phyloP scores from a whole-genome alignment of 2,329 filamentous ascomycete genomes.

The Sporothrix sp. region DNA sequence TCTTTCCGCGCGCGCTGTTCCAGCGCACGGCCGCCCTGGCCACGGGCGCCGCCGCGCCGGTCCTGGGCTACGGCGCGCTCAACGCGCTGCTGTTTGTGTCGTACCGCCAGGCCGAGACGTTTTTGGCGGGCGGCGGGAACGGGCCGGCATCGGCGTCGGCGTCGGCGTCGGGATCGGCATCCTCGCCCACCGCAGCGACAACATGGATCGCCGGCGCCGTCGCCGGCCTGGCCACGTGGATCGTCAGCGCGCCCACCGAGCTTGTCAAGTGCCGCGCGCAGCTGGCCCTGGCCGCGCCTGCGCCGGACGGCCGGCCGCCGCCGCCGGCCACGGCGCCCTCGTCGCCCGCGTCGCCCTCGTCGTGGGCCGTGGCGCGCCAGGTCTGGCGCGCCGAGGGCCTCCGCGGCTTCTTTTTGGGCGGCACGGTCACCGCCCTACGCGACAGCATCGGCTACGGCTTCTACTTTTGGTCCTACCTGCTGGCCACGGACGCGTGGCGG shows the following conservation, averaged over 20 bases:
- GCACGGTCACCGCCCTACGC: conserved; percentile 67
- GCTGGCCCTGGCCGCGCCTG: conserved; percentile 31
- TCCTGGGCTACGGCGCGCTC: conserved; percentile 80
- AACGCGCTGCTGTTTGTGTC: conserved; percentile 85
- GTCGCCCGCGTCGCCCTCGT: conserved; percentile 31
- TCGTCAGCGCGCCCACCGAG: conserved; percentile 81
- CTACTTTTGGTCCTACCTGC: conserved; percentile 90
- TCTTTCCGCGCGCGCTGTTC: neutral
- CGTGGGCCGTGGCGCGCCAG: conserved; percentile 53
- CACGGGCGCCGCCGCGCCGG: conserved; percentile 69
- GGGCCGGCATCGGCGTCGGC: neutral
- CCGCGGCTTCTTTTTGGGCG: conserved; percentile 70
- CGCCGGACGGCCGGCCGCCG: conserved; percentile 6
- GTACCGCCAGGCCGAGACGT: conserved; percentile 72
- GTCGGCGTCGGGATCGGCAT: neutral
- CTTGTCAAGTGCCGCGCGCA: conserved; percentile 85
- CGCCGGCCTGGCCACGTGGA: conserved; percentile 76
- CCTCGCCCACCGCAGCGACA: conserved; percentile 39
- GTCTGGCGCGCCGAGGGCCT: conserved; percentile 49
- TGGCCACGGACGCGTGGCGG: conserved; percentile 46
- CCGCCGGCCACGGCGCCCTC: neutral
- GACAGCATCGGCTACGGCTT: conserved; percentile 94
- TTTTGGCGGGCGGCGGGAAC: conserved; percentile 36
- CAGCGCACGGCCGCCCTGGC: conserved; percentile 27
- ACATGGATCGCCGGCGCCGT: conserved; percentile 72